These are phyloP conservation scores for Ogataea thermomethanolica DNA, from an alignment of 805 yeast species.

Conservation along the genomic window DNA sequence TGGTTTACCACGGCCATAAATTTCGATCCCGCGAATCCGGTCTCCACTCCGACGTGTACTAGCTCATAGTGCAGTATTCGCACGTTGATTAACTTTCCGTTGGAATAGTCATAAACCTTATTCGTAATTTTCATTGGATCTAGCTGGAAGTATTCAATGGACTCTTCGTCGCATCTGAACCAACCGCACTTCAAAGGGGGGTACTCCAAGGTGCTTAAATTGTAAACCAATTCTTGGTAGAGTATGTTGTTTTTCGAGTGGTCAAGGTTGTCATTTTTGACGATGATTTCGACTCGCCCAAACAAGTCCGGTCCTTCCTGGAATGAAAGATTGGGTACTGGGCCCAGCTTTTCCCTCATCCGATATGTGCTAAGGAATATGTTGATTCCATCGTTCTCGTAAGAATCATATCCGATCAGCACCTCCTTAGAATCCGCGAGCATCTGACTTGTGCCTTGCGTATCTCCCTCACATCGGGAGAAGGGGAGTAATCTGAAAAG, in stretches of 20 bases:
- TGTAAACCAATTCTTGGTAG: conserved; percentile 19
- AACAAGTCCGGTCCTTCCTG: neutral
- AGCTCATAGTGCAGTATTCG: conserved; percentile 12
- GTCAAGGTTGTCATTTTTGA: conserved; percentile 13
- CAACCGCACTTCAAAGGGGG: neutral
- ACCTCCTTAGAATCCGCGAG: neutral
- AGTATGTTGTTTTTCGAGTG: conserved; percentile 14
- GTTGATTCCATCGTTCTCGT: conserved; percentile 14
- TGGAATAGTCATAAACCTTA: conserved; percentile 18
- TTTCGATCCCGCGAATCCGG: conserved; percentile 4
- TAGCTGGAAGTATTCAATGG: conserved; percentile 1
- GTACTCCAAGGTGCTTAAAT: neutral
- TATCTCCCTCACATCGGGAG: neutral
- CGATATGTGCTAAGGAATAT: conserved; percentile 14
- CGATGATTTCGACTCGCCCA: conserved; percentile 18
- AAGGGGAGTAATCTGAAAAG: too few species aligned
- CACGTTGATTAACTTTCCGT: conserved; percentile 15
- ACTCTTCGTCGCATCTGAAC: conserved; percentile 1
- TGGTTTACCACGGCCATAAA: conserved; percentile 12
- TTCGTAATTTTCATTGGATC: conserved; percentile 12
- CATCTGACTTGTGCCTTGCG: conserved; percentile 1
- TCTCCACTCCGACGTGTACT: conserved; percentile 10
- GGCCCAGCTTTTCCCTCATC: neutral
- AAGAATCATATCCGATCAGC: conserved; percentile 13
- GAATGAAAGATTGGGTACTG: neutral